Evolutionary conservation across 2,329 filamentous ascomycete genomes (phyloP).

Genomic region (Cercospora sojina): DNA sequence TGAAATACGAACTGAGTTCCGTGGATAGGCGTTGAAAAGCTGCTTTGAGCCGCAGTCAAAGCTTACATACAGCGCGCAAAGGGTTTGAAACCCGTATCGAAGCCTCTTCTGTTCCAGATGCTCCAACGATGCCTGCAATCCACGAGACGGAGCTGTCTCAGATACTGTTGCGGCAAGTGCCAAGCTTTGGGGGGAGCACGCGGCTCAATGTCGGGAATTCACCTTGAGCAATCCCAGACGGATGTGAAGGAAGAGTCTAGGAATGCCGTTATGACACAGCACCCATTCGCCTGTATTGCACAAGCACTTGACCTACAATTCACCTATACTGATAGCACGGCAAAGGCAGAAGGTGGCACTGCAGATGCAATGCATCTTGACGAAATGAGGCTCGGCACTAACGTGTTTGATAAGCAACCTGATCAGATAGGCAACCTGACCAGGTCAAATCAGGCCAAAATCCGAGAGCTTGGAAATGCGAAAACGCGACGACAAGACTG

Average conservation of each 20-base stretch:
- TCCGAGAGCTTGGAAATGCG: too few relatives aligned
- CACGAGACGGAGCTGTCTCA: slow-evolving; percentile 2
- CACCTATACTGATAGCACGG: not conserved
- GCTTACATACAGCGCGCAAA: not conserved
- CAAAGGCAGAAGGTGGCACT: not conserved
- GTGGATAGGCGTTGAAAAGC: not conserved
- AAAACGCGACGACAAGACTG: too few relatives aligned
- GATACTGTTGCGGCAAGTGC: slow-evolving; percentile 3
- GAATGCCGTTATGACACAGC: not conserved
- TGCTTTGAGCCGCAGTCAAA: not conserved
- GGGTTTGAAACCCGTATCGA: not conserved
- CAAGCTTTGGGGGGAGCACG: slow-evolving; percentile 9
- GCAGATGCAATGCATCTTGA: slow-evolving; percentile 1
- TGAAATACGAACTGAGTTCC: not conserved
- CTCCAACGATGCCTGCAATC: slow-evolving; percentile 8
- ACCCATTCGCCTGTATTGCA: not conserved
- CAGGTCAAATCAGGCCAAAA: too few relatives aligned
- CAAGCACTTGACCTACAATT: not conserved
- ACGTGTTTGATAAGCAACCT: too few relatives aligned
- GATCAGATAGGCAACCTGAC: too few relatives aligned
- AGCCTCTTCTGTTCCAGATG: slow-evolving; percentile 2
- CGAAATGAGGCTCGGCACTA: slow-evolving; percentile 17
- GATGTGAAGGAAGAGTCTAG: not conserved
- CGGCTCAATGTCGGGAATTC: not conserved
- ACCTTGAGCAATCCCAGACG: not conserved